These are phyloP conservation scores for Acanthamoeba quina DNA, from an alignment of 208 protist species.

Conservation along the genomic window DNA sequence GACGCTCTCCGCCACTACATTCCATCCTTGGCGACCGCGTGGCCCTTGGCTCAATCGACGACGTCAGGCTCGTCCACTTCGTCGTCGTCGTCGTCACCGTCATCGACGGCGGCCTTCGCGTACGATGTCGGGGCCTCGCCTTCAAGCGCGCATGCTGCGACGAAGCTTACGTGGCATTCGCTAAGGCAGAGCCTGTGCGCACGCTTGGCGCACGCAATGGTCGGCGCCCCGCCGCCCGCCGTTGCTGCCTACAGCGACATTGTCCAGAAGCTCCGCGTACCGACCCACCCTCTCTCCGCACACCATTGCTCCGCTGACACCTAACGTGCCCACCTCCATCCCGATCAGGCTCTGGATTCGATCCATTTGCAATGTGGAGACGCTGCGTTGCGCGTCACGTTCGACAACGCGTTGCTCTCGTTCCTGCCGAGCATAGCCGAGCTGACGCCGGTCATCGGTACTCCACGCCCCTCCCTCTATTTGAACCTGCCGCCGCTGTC, in stretches of 20 bases:
- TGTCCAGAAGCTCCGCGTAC: neutral
- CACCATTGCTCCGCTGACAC: neutral
- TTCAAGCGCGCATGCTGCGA: neutral
- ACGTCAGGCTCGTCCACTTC: neutral
- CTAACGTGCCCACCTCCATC: neutral
- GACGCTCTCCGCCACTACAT: neutral
- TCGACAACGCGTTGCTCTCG: neutral
- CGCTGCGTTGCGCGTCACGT: neutral
- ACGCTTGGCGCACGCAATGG: neutral
- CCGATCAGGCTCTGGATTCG: neutral
- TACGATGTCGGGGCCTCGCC: neutral
- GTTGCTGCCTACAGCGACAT: neutral
- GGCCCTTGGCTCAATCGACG: neutral
- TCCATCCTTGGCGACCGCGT: neutral
- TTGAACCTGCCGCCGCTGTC: neutral
- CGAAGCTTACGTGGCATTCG: neutral
- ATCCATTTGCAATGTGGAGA: neutral
- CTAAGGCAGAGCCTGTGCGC: neutral
- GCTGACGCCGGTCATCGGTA: neutral
- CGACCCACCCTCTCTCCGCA: neutral
- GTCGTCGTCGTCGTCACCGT: neutral
- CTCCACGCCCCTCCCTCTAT: neutral
- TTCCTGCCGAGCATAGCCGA: neutral
- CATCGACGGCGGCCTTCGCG: neutral
- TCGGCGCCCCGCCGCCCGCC: neutral